Evolutionary conservation across 1,139 yeast species (phyloP), one percentile per base, ranked within the genome.

Genomic region (Sugiyamaella pinicola): DNA sequence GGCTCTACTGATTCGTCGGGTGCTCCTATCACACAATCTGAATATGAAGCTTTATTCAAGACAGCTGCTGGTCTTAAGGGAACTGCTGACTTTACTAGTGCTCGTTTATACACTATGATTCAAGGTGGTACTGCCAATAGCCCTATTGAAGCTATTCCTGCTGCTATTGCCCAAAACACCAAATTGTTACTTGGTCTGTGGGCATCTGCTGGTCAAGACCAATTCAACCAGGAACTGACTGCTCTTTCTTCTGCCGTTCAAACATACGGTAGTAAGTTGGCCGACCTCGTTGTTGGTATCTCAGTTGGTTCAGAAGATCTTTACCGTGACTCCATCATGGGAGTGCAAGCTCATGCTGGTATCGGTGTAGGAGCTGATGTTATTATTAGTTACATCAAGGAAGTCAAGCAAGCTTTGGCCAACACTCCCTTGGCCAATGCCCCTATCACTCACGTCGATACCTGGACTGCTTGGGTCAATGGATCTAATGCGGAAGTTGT

Each of bases 241-340:
- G 71, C 71, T 24, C 59, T 67, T 40, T 51, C 54, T 55, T 47
- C 53, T 43, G 66, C 68, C 57, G 60, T 68, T 42, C 29, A 45
- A 33, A 49, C 59, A 13, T 58, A 64, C 47, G 62, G 62, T 47
- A 47, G 49, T 47, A 42, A 53, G 49, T 47, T 61, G 22, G 44
- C 43, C 17, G 61, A 60, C 48, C 47, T 55, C 58, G 79, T 88
- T 67, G 81, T 84, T 65, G 86, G 84, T 44, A 78, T 89, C 74
- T 76, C 87, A 51, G 96, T 89, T 60, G 96, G 96, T 63, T 87
- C 96, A 29, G 96, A 89, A 78, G 93, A 95, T 60, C 78, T 89
- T 62, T 89, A 89, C 80, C 87, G 96, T 80, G 81, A 73, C 46
- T 61, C 64, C 41, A 62, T 57, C 47, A 55, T 64, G 63, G 66